Conservation (phyloP, 129 eudicot species). For the Mikania micrantha region DNA sequence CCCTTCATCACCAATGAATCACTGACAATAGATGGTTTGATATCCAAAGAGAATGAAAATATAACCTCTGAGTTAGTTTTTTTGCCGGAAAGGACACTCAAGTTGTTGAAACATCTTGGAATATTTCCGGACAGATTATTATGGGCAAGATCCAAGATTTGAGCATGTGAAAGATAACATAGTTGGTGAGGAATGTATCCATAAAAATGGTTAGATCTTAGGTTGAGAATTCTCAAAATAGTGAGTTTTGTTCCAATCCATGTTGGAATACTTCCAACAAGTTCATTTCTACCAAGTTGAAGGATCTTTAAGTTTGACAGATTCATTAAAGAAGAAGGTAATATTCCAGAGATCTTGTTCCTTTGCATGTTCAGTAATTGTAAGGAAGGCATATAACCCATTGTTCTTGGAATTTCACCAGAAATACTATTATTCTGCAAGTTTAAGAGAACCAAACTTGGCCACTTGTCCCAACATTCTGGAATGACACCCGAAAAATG, state of each 20-base stretch:
- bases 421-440: neutral
- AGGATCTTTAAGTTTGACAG: neutral
- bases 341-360: neutral
- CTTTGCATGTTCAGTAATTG: neutral
- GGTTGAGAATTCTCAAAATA: neutral
- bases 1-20: neutral
- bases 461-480: slow-evolving; percentile 12
- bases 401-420: neutral
- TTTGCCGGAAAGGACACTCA: neutral
- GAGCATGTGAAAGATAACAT: neutral
- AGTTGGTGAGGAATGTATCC: neutral
- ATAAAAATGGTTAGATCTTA: neutral
- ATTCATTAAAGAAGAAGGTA: neutral
- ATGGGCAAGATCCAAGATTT: neutral
- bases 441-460: neutral
- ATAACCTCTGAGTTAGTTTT: neutral
- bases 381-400: neutral
- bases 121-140: no score
- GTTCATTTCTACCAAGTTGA: neutral
- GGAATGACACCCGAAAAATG: slow-evolving; percentile 25
- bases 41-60: neutral
- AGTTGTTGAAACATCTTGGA: neutral
- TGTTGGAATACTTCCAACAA: neutral
- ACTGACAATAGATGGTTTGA: neutral
- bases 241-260: neutral